Percentiles rank a stretch among this genome's conserved stretches.
These are phyloP conservation scores for Marasmius tenuissimus DNA, from an alignment of 1,284 basidiomycete genomes.

Conservation along the genomic window DNA sequence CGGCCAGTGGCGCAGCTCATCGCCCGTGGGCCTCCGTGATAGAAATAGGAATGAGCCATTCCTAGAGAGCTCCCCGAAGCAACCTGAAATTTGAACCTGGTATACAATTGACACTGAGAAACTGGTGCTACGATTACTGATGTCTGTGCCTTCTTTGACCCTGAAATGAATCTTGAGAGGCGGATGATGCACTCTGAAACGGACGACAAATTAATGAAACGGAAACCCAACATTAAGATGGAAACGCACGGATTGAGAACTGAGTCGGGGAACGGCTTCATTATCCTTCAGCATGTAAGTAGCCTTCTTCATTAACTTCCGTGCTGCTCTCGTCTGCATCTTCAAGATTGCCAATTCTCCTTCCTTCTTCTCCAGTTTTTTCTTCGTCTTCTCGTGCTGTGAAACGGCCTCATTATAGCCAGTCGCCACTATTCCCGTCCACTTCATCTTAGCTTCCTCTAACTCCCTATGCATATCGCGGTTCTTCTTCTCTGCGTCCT, in stretches of 20 bases:
- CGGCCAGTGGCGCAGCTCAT: no score
- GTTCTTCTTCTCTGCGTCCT: neutral
- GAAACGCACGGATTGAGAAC: neutral
- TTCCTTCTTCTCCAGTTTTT: neutral
- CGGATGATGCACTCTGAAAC: neutral
- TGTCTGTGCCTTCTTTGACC: no score
- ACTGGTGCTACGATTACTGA: neutral
- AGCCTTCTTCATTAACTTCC: neutral
- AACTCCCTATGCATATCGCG: neutral
- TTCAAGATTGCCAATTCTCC: neutral
- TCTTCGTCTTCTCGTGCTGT: neutral
- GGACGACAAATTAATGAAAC: neutral
- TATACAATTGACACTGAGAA: neutral
- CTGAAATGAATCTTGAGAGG: neutral
- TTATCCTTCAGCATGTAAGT: neutral
- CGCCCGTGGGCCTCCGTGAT: no score
- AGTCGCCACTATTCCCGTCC: neutral
- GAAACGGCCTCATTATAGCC: neutral
- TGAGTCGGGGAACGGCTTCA: neutral
- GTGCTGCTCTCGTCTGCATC: neutral
- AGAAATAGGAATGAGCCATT: no score
- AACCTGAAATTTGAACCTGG: no score
- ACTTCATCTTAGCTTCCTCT: neutral
- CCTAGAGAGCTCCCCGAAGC: no score
- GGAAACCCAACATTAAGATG: neutral